Evolutionary conservation across 352 stramenopile species (phyloP).

Genomic region (Blastocystis sp.): DNA sequence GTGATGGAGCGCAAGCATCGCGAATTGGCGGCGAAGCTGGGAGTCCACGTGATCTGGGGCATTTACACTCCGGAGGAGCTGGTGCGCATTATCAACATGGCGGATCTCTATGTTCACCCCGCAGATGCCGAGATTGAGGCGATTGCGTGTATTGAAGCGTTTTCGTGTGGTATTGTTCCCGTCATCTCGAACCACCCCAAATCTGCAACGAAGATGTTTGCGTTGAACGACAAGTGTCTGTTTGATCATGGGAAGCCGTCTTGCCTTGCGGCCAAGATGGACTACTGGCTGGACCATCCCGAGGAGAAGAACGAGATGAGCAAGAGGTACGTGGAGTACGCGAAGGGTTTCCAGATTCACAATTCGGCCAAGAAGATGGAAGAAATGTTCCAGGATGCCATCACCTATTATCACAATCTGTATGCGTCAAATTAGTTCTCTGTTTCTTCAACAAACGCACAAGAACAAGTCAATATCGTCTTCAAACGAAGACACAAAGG

Average conservation of each 20-base stretch:
- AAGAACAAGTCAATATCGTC: slow-evolving; percentile 59
- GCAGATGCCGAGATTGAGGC: slow-evolving; percentile 65
- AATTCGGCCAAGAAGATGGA: slow-evolving; percentile 46
- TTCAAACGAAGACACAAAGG: slow-evolving; percentile 61
- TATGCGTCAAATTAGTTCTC: background rate
- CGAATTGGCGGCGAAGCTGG: slow-evolving; percentile 22
- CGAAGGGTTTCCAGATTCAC: slow-evolving; percentile 35
- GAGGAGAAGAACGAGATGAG: slow-evolving; percentile 49
- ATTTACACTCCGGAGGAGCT: slow-evolving; percentile 43
- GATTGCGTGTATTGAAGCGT: slow-evolving; percentile 57
- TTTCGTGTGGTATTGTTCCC: slow-evolving; percentile 54
- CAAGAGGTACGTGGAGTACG: slow-evolving; percentile 34
- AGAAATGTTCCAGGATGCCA: slow-evolving; percentile 61
- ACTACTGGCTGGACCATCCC: slow-evolving; percentile 58
- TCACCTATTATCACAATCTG: slow-evolving; percentile 48
- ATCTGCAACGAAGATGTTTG: slow-evolving; percentile 56
- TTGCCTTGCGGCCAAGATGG: slow-evolving; percentile 17
- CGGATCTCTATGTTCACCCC: slow-evolving; percentile 39
- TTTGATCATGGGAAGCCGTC: slow-evolving; percentile 53
- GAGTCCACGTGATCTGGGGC: slow-evolving; percentile 35
- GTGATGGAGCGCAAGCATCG: slow-evolving; percentile 39
- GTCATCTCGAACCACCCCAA: slow-evolving; percentile 46
- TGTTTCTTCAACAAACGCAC: slow-evolving; percentile 26
- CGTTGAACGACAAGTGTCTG: slow-evolving; percentile 30
- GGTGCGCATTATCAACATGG: slow-evolving; percentile 39